Base-by-base conservation (phyloP, 1,284 basidiomycete species). In the Moniliella sp. region DNA sequence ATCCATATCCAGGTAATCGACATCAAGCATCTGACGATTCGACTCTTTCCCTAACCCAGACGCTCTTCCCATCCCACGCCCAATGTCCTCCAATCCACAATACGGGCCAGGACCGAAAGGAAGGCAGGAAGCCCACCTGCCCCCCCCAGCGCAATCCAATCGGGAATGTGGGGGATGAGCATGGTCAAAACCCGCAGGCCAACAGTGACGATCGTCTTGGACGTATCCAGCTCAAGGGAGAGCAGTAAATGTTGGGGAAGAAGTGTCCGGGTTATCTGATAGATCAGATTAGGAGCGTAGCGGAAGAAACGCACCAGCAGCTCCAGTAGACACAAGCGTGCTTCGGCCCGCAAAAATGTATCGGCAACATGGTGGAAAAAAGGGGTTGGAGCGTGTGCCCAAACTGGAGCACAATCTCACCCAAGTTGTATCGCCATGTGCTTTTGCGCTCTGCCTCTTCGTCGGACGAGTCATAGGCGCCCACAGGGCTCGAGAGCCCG, bases 131-230 rank as follows among this genome's bases (percentile, higher is more conserved):
- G 29, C 4, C 49, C 47, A 7, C 46, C 46, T 0, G 41, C 48
- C 13, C 49, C 49, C 14, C 48, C 48, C 25, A 43, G 7, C 9
- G 48, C 46, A 25, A 59, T 40, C 48, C 48, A 59, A 30, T 43
- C 40, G 16, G 51, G 51, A 10, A 56, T 47, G 34, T 59, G 54
- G 1, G 56, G 56, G 19, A 59, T 39, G 27, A 59, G 42, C 40
- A 57, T 59, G 30, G 53, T 41, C 14, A 56, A 34, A 5, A 49
- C 44, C 4, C 45, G 45, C 23, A 50, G 35, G 13, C 50, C 49
- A 21, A 55, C 42, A 26, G 51, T 37, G 27, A 48, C 35, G 28
- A 40, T 34, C 5, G 45, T 53, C 21, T 46, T 46, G 5, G 42
- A 45, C 4, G 49, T 48, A 31, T 54, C 52, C 19, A 47, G 37